phyloP scores from a whole-genome alignment of 1,284 basidiomycete species.

The Singerocomus inundabilis region DNA sequence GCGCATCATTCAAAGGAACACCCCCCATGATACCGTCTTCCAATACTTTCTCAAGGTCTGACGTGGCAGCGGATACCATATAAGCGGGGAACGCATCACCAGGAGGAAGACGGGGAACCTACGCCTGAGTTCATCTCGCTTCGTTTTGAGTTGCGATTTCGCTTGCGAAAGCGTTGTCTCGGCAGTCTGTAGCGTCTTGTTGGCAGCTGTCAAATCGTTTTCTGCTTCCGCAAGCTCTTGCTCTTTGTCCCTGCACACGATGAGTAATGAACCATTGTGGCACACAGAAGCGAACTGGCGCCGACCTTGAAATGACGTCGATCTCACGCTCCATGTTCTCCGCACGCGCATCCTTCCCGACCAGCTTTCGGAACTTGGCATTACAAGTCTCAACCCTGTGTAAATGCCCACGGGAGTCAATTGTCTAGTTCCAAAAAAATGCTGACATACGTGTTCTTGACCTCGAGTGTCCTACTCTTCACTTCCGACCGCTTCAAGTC shows the following conservation, averaged over 20 bases:
- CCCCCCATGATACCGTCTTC: conserved; percentile 44
- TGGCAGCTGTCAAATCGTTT: conserved; percentile 45
- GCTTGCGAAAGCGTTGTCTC: conserved; percentile 61
- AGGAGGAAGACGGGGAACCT: conserved; percentile 7
- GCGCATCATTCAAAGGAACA: conserved; percentile 51
- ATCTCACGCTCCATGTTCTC: conserved; percentile 75
- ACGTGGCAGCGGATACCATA: neutral
- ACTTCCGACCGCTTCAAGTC: conserved; percentile 74
- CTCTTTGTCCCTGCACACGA: conserved; percentile 60
- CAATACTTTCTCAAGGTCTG: conserved; percentile 60
- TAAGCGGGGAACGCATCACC: neutral
- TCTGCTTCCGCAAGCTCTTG: conserved; percentile 59
- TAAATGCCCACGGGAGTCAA: neutral
- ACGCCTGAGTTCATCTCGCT: conserved; percentile 67
- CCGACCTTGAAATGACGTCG: conserved; percentile 57
- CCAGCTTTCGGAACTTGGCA: conserved; percentile 61
- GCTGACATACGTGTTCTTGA: conserved; percentile 62
- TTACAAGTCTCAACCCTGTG: conserved; percentile 61
- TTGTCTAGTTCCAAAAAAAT: too few relatives aligned
- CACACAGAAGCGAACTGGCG: conserved; percentile 4
- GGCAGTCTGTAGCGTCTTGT: conserved; percentile 56
- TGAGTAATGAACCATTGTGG: neutral
- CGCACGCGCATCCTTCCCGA: conserved; percentile 55
- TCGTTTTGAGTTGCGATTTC: conserved; percentile 59
- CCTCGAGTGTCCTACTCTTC: conserved; percentile 61